Percentiles rank a stretch among this genome's conserved stretches.
Conservation (phyloP, 176 grass and related monocot genomes). For the Aegilops umbellulata region DNA sequence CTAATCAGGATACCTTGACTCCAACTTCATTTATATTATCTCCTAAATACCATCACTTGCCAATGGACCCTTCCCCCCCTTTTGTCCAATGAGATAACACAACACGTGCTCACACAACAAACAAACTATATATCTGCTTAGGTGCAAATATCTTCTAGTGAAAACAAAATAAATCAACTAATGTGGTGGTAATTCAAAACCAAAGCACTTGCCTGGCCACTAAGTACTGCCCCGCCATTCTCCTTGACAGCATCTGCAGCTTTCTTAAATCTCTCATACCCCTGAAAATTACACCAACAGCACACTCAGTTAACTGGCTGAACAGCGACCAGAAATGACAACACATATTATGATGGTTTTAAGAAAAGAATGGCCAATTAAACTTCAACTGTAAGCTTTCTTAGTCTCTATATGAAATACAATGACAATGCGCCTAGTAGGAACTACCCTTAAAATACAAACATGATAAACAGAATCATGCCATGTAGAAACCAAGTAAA, state of each 20-base stretch:
- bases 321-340: neutral
- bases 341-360: neutral
- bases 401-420: neutral
- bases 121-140: neutral
- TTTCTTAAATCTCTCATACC: constrained; percentile 95
- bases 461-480: neutral
- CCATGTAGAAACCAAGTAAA: neutral
- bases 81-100: neutral
- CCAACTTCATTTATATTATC: neutral
- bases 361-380: constrained; percentile 19
- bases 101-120: neutral
- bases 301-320: neutral
- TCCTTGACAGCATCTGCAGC: constrained; percentile 83
- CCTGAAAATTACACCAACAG: constrained; percentile 51
- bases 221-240: constrained; percentile 54
- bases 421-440: neutral
- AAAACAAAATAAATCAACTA: constrained; percentile 4
- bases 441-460: neutral
- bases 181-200: neutral
- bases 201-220: constrained; percentile 68
- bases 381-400: neutral
- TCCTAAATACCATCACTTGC: neutral
- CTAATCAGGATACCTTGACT: neutral
- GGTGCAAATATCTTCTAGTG: neutral
- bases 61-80: neutral